Evolutionary conservation across 2,329 filamentous ascomycete species (phyloP), one percentile per base, ranked within the genome.

Genomic region (Ophiostoma himal-ulmi): DNA sequence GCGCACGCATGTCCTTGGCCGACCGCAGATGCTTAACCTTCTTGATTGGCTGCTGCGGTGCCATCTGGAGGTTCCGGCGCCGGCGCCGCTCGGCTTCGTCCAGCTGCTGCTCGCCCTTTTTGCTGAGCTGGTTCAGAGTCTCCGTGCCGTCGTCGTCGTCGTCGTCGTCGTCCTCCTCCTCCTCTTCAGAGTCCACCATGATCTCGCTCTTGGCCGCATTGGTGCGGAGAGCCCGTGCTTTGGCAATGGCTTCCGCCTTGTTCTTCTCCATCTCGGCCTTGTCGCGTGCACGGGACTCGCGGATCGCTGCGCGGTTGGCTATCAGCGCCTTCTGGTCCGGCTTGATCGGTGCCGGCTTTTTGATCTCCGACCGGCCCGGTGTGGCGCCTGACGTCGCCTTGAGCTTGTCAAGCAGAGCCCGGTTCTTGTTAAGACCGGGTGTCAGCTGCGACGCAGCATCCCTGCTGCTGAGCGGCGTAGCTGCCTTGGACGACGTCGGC

Each of bases 1-100:
- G 90, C 73, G 95, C 94, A 75, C 94, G 90, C 88, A 97, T 94
- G 80, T 99, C 95, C 79, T 96, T 96, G 65, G 90, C 88, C 20
- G 93, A 94, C 68, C 94, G 88, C 73, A 90, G 84, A 68, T 93
- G 87, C 78, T 92, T 91, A 74, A 88, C 83, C 81, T 97, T 97
- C 80, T 93, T 94, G 70, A 96, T 88, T 0, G 94, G 94, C 17
- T 88, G 89, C 62, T 87, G 86, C 57, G 72, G 69, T 20, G 70
- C 57, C 71, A 74, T 70, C 68, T 85, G 83, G 73, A 86, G 79
- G 60, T 82, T 85, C 74, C 88, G 77, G 37, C 84, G 80, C 69
- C 81, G 79, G n/a, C 81, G 80, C 3, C 78, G 79, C 70, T 83
- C 82, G 3, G 83, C 83, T 26, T 83, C 83, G 70, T 83, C 81